phyloP scores from a whole-genome alignment of 2,329 filamentous ascomycete genomes.

The Cladosporium sp. region DNA sequence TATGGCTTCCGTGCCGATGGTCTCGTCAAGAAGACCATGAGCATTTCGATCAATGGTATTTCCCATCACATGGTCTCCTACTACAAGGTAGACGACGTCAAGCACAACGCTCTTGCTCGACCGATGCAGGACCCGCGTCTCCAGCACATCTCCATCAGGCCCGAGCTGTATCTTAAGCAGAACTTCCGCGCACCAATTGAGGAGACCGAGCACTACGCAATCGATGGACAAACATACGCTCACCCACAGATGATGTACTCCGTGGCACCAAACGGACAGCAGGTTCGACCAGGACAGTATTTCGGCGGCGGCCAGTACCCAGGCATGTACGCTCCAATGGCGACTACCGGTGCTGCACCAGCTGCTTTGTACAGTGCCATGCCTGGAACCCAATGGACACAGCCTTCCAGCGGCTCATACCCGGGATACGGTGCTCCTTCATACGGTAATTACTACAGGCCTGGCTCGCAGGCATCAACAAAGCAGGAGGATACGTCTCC shows the following conservation, averaged over 20 bases:
- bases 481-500: slow-evolving; percentile 28
- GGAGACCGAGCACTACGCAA: slow-evolving; percentile 41
- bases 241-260: slow-evolving; percentile 40
- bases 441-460: slow-evolving; percentile 34
- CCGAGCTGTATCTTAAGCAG: slow-evolving; percentile 43
- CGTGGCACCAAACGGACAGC: slow-evolving; percentile 34
- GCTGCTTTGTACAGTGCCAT: slow-evolving; percentile 32
- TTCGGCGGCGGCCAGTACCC: slow-evolving; percentile 34
- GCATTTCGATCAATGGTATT: slow-evolving; percentile 71
- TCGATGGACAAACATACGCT: slow-evolving; percentile 39
- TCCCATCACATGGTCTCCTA: slow-evolving; percentile 88
- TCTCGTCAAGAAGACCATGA: slow-evolving; percentile 91
- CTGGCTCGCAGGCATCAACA: slow-evolving; percentile 29
- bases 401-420: slow-evolving; percentile 24
- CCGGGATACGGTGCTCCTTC: slow-evolving; percentile 31
- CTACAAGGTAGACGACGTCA: slow-evolving; percentile 80
- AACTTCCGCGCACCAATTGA: slow-evolving; percentile 44
- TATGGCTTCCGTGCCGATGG: slow-evolving; percentile 84
- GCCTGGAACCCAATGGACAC: slow-evolving; percentile 18
- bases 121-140: slow-evolving; percentile 59
- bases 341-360: slow-evolving; percentile 29
- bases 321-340: slow-evolving; percentile 32
- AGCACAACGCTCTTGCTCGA: slow-evolving; percentile 58
- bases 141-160: slow-evolving; percentile 38
- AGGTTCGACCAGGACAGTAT: slow-evolving; percentile 37